Conservation (phyloP, 306 rosid species). For the Fagus sylvatica region DNA sequence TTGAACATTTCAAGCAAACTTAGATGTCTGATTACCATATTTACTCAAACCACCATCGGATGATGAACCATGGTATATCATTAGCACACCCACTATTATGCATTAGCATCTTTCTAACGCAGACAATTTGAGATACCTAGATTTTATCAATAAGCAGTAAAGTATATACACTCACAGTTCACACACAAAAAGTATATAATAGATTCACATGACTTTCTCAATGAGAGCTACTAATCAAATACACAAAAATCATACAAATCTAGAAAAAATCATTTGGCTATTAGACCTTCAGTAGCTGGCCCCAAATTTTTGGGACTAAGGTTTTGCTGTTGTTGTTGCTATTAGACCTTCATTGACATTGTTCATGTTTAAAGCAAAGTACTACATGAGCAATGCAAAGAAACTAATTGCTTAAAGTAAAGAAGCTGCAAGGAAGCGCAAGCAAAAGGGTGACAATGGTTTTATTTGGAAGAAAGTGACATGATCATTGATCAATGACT, state of each 20-base stretch:
- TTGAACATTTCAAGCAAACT: constrained; percentile 14
- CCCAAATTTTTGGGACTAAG: too few species aligned
- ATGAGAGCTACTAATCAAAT: neutral
- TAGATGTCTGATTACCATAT: neutral
- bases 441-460: neutral
- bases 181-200: neutral
- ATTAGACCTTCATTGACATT: too few species aligned
- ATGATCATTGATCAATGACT: neutral
- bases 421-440: neutral
- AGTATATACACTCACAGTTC: neutral
- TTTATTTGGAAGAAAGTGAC: neutral
- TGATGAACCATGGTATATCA: constrained; percentile 4
- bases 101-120: neutral
- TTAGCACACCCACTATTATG: neutral
- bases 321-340: too few species aligned
- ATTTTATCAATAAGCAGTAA: neutral
- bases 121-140: neutral
- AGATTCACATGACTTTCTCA: neutral
- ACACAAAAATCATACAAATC: too few species aligned
- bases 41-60: constrained; percentile 13
- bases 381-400: too few species aligned
- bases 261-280: too few species aligned
- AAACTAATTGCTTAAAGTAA: too few species aligned
- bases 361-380: too few species aligned
- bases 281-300: too few species aligned